Base-by-base conservation (phyloP, 352 stramenopile species). In the Phytophthora pisi region DNA sequence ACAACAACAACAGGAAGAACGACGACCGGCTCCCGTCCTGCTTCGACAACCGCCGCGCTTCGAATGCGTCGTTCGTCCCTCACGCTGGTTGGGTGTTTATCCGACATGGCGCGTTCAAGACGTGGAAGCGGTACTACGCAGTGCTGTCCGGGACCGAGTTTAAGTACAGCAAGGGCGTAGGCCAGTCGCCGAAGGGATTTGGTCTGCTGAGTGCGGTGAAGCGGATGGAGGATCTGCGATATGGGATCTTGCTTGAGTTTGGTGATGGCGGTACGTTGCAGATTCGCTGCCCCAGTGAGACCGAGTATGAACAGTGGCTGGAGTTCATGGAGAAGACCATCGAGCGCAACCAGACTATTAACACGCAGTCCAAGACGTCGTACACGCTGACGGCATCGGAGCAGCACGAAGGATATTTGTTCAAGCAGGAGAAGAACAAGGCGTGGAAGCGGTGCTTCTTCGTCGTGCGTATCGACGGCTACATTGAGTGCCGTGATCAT, bases 131-230 rank as follows among this genome's bases (percentile, higher is more conserved):
- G 9, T 88, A 89, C 51, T 91, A 86, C 51, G 86, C 83, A 0
- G 81, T 90, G 49, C 67, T 93, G 2, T 90, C 86, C 0, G 86
- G 86, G 0, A 61, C 84, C 3, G 84, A 95, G 42, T 92, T 95
- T 52, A 87, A 88, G 62, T 93, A 88, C 79, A 86, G 79, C 60
- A 80, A 85, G 26, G 84, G 78, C 1, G 72, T 73, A 1, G 86
- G 86, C 0, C 81, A 90, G n/a, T 64, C 81, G 9, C 85, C 84
- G 0, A 90, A 90, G 38, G 81, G 82, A 6, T 92, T 91, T 45
- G 84, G 80, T 24, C 71, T 85, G n/a, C 24, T 95, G 45, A 70
- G 79, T 60, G 68, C 73, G 1, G 70, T 83, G 3, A 64, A 78
- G 3, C 63, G 55, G 4, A 85, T 84, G 78, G 72, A 82, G 15